These are phyloP conservation scores for Pugionium cornutum DNA, from an alignment of 345 rosid genomes.

Conservation along the genomic window DNA sequence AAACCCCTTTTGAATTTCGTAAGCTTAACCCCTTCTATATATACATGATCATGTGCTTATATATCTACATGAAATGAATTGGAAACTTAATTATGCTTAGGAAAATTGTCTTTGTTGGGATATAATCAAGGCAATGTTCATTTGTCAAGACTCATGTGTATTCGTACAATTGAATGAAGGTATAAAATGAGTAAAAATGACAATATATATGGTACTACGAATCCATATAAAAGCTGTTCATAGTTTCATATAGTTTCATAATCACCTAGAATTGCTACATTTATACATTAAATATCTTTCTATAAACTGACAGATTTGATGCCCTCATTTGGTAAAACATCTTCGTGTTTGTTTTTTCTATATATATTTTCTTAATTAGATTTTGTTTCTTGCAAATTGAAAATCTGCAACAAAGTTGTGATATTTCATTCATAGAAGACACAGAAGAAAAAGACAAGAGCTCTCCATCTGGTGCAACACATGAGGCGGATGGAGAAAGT, in stretches of 20 bases:
- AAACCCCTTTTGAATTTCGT: neutral
- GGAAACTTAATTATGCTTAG: neutral
- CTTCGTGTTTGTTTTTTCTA: conserved; percentile 26
- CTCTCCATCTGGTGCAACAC: conserved; percentile 31
- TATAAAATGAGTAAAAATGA: conserved; percentile 7
- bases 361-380: conserved; percentile 14
- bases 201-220: conserved; percentile 7
- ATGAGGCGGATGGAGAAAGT: conserved; percentile 26
- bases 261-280: conserved; percentile 26
- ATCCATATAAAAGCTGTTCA: neutral
- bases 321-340: conserved; percentile 32
- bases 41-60: conserved; percentile 7
- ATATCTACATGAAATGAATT: too few relatives aligned
- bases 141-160: conserved; percentile 23
- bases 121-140: neutral
- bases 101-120: neutral
- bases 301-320: conserved; percentile 30
- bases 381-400: conserved; percentile 34
- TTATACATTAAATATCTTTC: conserved; percentile 21
- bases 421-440: conserved; percentile 32
- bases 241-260: conserved; percentile 4
- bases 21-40: conserved; percentile 3
- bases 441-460: conserved; percentile 42
- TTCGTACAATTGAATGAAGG: conserved; percentile 20
- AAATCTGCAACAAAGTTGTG: conserved; percentile 33